Conservation (phyloP, 805 yeast genomes). For the Torulaspora franciscae region DNA sequence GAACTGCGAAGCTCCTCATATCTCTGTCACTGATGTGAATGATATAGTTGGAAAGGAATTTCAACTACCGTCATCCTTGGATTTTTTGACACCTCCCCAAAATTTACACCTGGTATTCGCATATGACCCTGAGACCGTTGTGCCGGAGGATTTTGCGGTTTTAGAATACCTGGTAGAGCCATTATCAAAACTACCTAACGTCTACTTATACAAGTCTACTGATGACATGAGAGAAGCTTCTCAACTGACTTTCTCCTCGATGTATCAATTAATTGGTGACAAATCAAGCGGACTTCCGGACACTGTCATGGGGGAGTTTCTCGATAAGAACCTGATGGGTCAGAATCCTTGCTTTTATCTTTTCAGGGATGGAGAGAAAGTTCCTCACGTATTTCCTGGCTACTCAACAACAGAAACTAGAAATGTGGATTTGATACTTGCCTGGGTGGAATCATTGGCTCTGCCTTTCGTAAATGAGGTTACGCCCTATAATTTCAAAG, state of each 20-base stretch:
- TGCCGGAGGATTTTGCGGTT: slow-evolving; percentile 56
- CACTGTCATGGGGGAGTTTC: slow-evolving; percentile 43
- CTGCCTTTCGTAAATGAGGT: slow-evolving; percentile 53
- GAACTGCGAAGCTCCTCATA: slow-evolving; percentile 41
- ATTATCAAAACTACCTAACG: slow-evolving; percentile 53
- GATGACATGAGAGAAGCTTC: slow-evolving; percentile 44
- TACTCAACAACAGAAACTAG: slow-evolving; percentile 63
- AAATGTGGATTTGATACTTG: slow-evolving; percentile 41
- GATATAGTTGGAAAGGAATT: slow-evolving; percentile 19
- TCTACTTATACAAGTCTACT: slow-evolving; percentile 49
- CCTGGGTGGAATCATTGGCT: slow-evolving; percentile 48
- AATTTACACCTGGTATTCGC: slow-evolving; percentile 49
- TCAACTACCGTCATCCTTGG: slow-evolving; percentile 17
- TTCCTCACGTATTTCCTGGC: slow-evolving; percentile 52
- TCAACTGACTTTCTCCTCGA: slow-evolving; percentile 32
- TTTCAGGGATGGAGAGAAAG: slow-evolving; percentile 52
- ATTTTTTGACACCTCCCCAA: slow-evolving; percentile 1
- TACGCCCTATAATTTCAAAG: slow-evolving; percentile 34
- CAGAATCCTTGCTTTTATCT: slow-evolving; percentile 58
- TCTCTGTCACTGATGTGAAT: slow-evolving; percentile 15
- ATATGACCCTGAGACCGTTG: slow-evolving; percentile 43
- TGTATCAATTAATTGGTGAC: slow-evolving; percentile 43
- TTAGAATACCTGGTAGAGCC: slow-evolving; percentile 59
- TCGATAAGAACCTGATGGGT: slow-evolving; percentile 49
- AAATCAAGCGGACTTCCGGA: slow-evolving; percentile 35